Base-by-base conservation (phyloP, 1,139 yeast species). In the Eremothecium cymbalariae region DNA sequence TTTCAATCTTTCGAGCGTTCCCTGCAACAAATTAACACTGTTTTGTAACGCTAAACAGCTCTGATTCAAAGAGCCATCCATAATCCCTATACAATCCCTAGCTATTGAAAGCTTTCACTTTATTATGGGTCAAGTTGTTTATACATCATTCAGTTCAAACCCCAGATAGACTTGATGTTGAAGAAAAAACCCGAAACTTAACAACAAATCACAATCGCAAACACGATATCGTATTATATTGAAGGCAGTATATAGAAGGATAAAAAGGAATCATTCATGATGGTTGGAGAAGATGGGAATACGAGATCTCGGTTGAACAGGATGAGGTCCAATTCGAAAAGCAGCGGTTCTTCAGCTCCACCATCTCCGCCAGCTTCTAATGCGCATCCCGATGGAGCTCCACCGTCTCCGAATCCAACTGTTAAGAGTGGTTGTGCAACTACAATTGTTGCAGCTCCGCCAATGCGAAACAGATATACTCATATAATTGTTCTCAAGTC, bases 401-500 rank as follows among this genome's bases (percentile, higher is more conserved):
- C n/a, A n/a, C n/a, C n/a, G n/a, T n/a, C n/a, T n/a, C n/a, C n/a
- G n/a, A n/a, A n/a, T n/a, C n/a, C n/a, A n/a, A n/a, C n/a, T n/a
- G n/a, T n/a, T n/a, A n/a, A n/a, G n/a, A n/a, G n/a, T n/a, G n/a
- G n/a, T n/a, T n/a, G n/a, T n/a, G n/a, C n/a, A n/a, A n/a, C n/a
- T n/a, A n/a, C n/a, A n/a, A n/a, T n/a, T 3, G n/a, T 9, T 6
- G 22, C 19, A 25, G 21, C 25, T 9, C 28, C 38, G 4, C 36
- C 37, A 12, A 17, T 16, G n/a, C 45, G 67, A 37, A 55, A 53
- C 19, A 50, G 49, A 21, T 53, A 57, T 30, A 48, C 57, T 1
- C 57, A 53, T 62, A 68, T 81, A 31, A 71, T 88, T 13, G 77
- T 86, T 2, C 63, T 88, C 37, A 60, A 72, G 9, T 79, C 96